Base-by-base conservation (phyloP, 1,284 basidiomycete species). In the Cutaneotrichosporon cavernicola region DNA sequence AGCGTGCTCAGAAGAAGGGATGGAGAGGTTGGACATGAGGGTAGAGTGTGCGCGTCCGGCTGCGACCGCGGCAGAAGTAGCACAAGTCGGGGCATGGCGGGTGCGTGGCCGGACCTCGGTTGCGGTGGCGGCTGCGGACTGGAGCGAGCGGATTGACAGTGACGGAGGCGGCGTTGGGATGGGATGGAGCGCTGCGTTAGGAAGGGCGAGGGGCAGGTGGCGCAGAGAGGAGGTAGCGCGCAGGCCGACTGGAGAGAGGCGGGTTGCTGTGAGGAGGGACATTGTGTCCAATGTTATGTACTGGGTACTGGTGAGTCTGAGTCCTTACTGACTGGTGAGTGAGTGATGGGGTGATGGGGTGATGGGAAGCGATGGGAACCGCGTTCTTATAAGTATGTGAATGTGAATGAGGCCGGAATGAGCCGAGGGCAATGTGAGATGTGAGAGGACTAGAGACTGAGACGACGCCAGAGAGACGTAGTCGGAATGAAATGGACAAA, bases 211-310 rank as follows among this genome's bases (percentile, higher is more conserved):
- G 9, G 30, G 30, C 31, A 31, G 31, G 31, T 14, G 51, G 30
- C 30, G 30, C 30, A 31, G 26, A 14, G 51, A 32, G 16, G 51
- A 30, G 9, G 34, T 31, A 26, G 22, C 13, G 59, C 51, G 21
- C 32, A 52, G 36, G 26, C 46, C 46, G 14, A 51, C 11, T 36
- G 21, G 51, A 16, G 59, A 4, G 46, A 21, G 58, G 30, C 40
- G 55, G 38, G 55, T 40, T 8, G 36, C 36, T n/a, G 55, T n/a
- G 52, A 49, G 43, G 52, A 56, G 43, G 18, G 60, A 61, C 60
- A 61, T 60, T 3, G 36, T 46, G 43, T 46, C 43, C 43, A 18
- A 46, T 6, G 43, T n/a, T 16, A 4, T 46, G 43, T 13, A 36
- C n/a, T 8, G 36, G 22, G 18, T 21, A n/a, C 13, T 53, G 52